These are phyloP conservation scores for Meyerozyma elateridarum DNA, from an alignment of 1,139 yeast genomes.

Conservation along the genomic window DNA sequence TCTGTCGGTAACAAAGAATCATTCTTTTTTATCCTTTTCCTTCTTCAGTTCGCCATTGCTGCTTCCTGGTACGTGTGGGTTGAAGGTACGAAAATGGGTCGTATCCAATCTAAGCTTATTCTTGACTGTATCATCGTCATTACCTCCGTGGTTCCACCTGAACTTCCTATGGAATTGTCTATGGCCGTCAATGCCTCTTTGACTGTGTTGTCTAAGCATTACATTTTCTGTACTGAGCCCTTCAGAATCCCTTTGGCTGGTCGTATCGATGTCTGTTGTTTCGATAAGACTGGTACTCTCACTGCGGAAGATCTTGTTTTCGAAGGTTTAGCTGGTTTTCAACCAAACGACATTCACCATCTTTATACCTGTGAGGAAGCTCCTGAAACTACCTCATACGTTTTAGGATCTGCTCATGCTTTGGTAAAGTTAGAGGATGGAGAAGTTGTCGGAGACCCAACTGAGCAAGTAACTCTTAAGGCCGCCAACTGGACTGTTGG, in stretches of 20 bases:
- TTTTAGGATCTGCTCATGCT: conserved; percentile 95
- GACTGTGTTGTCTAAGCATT: conserved; percentile 80
- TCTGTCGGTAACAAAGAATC: conserved; percentile 96
- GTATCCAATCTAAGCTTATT: conserved; percentile 88
- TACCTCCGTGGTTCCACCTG: conserved; percentile 98
- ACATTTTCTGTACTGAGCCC: conserved; percentile 96
- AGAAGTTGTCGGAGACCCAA: conserved; percentile 97
- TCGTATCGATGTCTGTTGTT: conserved; percentile 96
- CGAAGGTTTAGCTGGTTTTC: conserved; percentile 92
- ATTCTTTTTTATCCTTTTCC: conserved; percentile 81
- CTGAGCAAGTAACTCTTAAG: conserved; percentile 93
- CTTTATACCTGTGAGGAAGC: conserved; percentile 53
- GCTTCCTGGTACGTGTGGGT: conserved; percentile 99
- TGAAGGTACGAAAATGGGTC: conserved; percentile 93
- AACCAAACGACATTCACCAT: conserved; percentile 46
- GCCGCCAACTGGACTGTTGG: conserved; percentile 87
- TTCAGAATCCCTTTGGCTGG: conserved; percentile 98
- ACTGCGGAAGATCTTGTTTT: conserved; percentile 96
- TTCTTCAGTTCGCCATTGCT: conserved; percentile 85
- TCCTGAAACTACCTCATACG: conserved; percentile 65
- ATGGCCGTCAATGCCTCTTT: conserved; percentile 95
- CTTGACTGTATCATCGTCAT: conserved; percentile 93
- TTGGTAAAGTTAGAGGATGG: conserved; percentile 91
- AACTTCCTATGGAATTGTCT: conserved; percentile 97
- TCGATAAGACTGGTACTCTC: conserved; percentile 96